Evolutionary conservation across 129 eudicot genomes (phyloP).

Genomic region (Flaveria brownii): DNA sequence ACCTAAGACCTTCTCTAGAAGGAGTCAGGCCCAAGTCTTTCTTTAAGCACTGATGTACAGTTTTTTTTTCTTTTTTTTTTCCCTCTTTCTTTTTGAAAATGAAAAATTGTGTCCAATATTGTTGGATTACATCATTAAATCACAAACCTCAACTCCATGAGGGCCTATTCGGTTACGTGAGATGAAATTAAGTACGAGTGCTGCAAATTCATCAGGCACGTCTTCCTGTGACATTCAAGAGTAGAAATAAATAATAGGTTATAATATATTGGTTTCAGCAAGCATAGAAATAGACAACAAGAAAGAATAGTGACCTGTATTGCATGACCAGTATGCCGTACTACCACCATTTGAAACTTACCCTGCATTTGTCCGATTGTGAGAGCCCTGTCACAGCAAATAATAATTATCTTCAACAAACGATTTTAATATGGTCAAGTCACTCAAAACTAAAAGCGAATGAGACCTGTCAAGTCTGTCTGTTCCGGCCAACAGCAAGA

Average conservation of each 20-base stretch:
- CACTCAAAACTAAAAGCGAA: not conserved
- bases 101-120: not conserved
- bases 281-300: not conserved
- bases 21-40: not conserved
- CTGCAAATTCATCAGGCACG: conserved; percentile 91
- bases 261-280: not conserved
- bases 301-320: conserved; percentile 66
- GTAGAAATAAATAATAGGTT: not conserved
- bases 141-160: conserved; percentile 81
- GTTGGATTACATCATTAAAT: conserved; percentile 6
- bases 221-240: conserved; percentile 68
- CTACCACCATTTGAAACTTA: conserved; percentile 95
- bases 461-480: conserved; percentile 92
- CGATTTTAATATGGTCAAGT: not conserved
- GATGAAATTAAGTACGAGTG: conserved; percentile 70
- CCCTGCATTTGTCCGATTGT: conserved; percentile 99
- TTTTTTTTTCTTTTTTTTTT: not conserved
- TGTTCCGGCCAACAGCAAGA: conserved; percentile 91
- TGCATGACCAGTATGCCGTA: conserved; percentile 97
- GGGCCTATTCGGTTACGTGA: conserved; percentile 90
- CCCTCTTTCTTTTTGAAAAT: not conserved
- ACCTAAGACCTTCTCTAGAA: too few relatives aligned
- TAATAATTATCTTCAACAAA: not conserved
- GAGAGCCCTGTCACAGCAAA: conserved; percentile 61
- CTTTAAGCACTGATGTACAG: not conserved